A percentile compares a stretch with the other conserved stretches of the same genome.
These are phyloP conservation scores for Hanseniaspora uvarum DNA, from an alignment of 1,139 yeast species.

Conservation along the genomic window DNA sequence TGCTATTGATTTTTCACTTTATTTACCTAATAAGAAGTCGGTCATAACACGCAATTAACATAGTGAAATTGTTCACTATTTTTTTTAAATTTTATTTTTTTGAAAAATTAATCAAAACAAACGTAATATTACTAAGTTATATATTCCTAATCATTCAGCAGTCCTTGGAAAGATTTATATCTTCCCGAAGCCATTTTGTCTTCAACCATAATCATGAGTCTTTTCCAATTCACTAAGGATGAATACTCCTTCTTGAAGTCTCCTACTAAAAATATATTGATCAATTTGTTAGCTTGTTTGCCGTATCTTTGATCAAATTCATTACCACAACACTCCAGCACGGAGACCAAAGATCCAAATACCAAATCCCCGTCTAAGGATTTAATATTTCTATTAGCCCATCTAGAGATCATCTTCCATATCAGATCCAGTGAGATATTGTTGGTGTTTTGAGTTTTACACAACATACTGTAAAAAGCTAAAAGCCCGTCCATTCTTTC, in stretches of 20 bases:
- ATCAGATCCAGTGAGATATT: slow-evolving; percentile 44
- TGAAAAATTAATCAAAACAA: too few species aligned
- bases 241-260: slow-evolving; percentile 37
- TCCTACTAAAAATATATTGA: slow-evolving; percentile 27
- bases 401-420: slow-evolving; percentile 68
- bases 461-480: slow-evolving; percentile 30
- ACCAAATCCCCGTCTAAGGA: slow-evolving; percentile 54
- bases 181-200: slow-evolving; percentile 49
- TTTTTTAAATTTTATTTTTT: too few species aligned
- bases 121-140: too few species aligned
- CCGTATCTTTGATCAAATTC: slow-evolving; percentile 52
- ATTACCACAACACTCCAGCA: slow-evolving; percentile 84
- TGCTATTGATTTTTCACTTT: too few species aligned
- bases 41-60: too few species aligned
- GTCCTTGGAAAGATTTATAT: slow-evolving; percentile 41
- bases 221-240: slow-evolving; percentile 48
- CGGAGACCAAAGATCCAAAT: slow-evolving; percentile 59
- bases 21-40: too few species aligned
- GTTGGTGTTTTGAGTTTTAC: slow-evolving; percentile 23
- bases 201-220: slow-evolving; percentile 65
- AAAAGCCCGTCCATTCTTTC: slow-evolving; percentile 82
- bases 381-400: slow-evolving; percentile 45
- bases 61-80: too few species aligned
- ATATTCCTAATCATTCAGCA: slow-evolving; percentile 35
- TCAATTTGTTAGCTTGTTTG: slow-evolving; percentile 55